phyloP scores from a whole-genome alignment of 306 rosid genomes.

The Cotoneaster glaucophyllus region DNA sequence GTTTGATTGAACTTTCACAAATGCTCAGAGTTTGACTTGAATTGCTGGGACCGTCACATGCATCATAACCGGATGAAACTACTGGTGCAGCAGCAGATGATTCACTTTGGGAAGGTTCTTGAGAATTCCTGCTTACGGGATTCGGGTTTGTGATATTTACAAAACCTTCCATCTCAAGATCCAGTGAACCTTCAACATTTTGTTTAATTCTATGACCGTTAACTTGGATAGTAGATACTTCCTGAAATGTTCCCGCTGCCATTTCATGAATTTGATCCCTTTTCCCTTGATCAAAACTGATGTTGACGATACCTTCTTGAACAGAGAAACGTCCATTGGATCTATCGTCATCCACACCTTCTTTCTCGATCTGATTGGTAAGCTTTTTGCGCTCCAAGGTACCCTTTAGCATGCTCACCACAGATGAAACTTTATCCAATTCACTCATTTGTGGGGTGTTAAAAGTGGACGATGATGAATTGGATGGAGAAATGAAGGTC shows the following conservation, averaged over 20 bases:
- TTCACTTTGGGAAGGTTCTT: constrained; percentile 88
- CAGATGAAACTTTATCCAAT: constrained; percentile 74
- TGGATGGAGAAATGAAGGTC: constrained; percentile 64
- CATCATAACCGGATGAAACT: constrained; percentile 76
- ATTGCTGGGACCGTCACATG: constrained; percentile 80
- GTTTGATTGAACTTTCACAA: constrained; percentile 74
- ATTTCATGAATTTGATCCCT: constrained; percentile 39
- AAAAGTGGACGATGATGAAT: constrained; percentile 70
- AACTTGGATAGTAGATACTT: constrained; percentile 38
- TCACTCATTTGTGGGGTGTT: constrained; percentile 48
- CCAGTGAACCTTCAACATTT: constrained; percentile 47
- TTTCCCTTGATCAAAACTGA: constrained; percentile 42
- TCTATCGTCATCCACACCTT: constrained; percentile 39
- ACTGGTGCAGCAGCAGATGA: constrained; percentile 90
- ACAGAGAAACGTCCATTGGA: constrained; percentile 30
- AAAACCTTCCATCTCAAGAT: constrained; percentile 55
- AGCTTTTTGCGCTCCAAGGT: constrained; percentile 76
- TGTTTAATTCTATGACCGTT: constrained; percentile 31
- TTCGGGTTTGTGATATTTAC: constrained; percentile 45
- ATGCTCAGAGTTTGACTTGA: constrained; percentile 58
- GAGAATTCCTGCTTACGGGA: constrained; percentile 49
- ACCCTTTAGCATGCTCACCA: constrained; percentile 88
- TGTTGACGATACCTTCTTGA: constrained; percentile 40
- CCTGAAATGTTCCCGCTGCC: constrained; percentile 32
- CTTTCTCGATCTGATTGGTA: constrained; percentile 43